Base-by-base conservation (phyloP, 2,329 filamentous ascomycete genomes). In the Stachybotrys chartarum region DNA sequence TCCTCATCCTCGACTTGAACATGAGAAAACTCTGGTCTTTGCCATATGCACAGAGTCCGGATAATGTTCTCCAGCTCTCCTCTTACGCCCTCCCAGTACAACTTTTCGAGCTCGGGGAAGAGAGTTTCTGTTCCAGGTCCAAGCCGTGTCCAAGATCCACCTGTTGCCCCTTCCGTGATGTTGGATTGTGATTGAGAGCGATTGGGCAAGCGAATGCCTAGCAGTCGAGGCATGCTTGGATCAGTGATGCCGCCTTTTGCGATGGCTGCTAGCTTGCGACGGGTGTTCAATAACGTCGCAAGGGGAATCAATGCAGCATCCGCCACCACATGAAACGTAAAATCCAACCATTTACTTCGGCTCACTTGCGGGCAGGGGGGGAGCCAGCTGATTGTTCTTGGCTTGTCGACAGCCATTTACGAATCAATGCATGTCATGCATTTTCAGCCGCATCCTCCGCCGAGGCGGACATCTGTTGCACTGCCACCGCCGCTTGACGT, bases 31-130 rank as follows among this genome's bases (percentile, higher is more conserved):
- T 65, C 59, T 30, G 44, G 54, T 50, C 12, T 54, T 45, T 72
- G 66, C 70, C 70, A 75, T 32, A 55, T 56, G 18, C 59, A 58
- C n/a, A 74, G 58, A 0, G 71, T 71, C 14, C 64, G 55, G 5
- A 75, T 46, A 24, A 75, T 66, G 47, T 67, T 59, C 42, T 68
- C 63, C 1, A 75, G 58, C 53, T 75, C 73, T 2, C 59, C 50
- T 44, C 62, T 60, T 3, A 71, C 68, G 1, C 70, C 72, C 2
- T 62, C 58, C 72, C 72, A 75, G 57, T 75, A 75, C 46, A 74
- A 56, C 7, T 57, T 55, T 0, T 56, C 17, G 3, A 61, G 17
- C n/a, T 61, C 16, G 32, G 12, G 45, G 17, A 47, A 47, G 12
- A 18, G 45, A 47, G 17, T n/a, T 47, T 47, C 45, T 18, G 7